Evolutionary conservation across 306 rosid species (phyloP).

Genomic region (Benincasa hispida): DNA sequence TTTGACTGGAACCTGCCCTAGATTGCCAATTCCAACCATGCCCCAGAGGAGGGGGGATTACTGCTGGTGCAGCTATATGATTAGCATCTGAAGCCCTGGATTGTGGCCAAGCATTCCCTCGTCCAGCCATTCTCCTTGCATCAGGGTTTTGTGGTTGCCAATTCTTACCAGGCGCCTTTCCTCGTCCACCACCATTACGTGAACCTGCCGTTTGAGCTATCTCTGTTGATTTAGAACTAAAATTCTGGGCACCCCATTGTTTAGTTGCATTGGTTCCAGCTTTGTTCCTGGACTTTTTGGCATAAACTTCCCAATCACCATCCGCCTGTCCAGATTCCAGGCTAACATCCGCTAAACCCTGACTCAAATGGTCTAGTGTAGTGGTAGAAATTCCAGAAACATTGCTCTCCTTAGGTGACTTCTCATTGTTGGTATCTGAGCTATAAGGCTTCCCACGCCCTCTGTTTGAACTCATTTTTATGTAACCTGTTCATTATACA

Average conservation of each 20-base stretch:
- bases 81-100: constrained; percentile 17
- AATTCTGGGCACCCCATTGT: constrained; percentile 29
- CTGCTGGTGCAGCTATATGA: constrained; percentile 17
- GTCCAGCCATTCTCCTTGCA: constrained; percentile 27
- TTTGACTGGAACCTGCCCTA: constrained; percentile 23
- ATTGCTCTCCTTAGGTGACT: constrained; percentile 29
- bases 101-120: constrained; percentile 39
- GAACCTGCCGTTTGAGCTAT: constrained; percentile 19
- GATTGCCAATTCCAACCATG: constrained; percentile 85
- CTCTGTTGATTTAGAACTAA: constrained; percentile 29
- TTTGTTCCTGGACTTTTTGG: constrained; percentile 53
- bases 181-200: constrained; percentile 25
- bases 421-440: background rate
- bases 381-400: constrained; percentile 12
- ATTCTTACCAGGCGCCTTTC: constrained; percentile 19
- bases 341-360: constrained; percentile 29
- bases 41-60: constrained; percentile 48
- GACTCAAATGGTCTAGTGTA: constrained; percentile 32
- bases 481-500: background rate
- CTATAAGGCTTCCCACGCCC: constrained; percentile 24
- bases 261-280: constrained; percentile 48
- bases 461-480: constrained; percentile 36
- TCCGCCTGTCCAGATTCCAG: constrained; percentile 28
- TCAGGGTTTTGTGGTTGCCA: constrained; percentile 26
- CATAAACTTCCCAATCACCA: constrained; percentile 64